Evolutionary conservation across 495 filamentous ascomycete species (phyloP).

Genomic region (Penicillium egyptiacum): DNA sequence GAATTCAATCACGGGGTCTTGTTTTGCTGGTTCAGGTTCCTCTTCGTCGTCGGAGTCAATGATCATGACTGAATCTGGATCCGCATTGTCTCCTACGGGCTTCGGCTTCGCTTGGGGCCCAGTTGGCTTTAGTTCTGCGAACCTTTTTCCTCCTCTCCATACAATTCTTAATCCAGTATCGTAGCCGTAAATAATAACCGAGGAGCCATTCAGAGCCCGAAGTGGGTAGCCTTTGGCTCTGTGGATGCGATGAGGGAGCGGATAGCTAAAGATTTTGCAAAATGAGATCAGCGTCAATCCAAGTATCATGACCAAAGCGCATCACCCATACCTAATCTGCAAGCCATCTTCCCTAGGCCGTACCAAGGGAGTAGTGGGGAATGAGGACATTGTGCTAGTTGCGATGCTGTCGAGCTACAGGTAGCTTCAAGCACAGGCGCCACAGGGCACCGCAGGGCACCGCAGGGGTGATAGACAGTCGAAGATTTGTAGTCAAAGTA

Average conservation of each 20-base stretch:
- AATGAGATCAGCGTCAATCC: conserved; percentile 13
- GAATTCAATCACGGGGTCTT: conserved; percentile 51
- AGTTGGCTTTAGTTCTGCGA: conserved; percentile 47
- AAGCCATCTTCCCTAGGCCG: conserved; percentile 45
- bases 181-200: conserved; percentile 78
- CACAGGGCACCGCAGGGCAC: conserved; percentile 24
- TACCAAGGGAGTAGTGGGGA: conserved; percentile 41
- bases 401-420: conserved; percentile 12
- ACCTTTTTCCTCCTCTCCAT: conserved; percentile 75
- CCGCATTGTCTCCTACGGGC: conserved; percentile 36
- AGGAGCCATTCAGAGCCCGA: conserved; percentile 77
- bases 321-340: conserved; percentile 50
- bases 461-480: conserved; percentile 8
- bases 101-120: conserved; percentile 26
- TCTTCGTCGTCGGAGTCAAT: conserved; percentile 79
- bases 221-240: conserved; percentile 73
- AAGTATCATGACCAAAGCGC: background rate
- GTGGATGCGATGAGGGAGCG: conserved; percentile 71
- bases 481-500: background rate
- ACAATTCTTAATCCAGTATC: conserved; percentile 73
- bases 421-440: conserved; percentile 26
- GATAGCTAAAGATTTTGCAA: conserved; percentile 57
- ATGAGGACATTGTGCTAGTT: conserved; percentile 38
- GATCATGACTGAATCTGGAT: conserved; percentile 67
- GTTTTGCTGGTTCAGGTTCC: conserved; percentile 30